Base-by-base conservation (phyloP, 2,329 filamentous ascomycete species). In the Aureobasidium uvarum region DNA sequence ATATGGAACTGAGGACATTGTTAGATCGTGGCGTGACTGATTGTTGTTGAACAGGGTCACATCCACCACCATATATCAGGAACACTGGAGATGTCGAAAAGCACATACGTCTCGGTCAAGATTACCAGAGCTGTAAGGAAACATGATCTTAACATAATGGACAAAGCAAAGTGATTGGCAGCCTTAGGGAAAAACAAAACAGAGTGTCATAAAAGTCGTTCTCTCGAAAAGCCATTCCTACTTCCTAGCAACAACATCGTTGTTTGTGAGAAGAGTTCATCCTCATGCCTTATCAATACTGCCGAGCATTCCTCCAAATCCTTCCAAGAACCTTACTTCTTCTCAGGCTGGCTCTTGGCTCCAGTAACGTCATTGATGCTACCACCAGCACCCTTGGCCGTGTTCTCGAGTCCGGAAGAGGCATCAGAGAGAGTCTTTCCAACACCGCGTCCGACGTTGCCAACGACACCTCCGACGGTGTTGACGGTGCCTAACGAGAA, bases 401-500 rank as follows among this genome's bases (percentile, higher is more conserved):
- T 66, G 28, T 58, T 63, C 59, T 66, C 58, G 25, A 66, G 18
- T 10, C 65, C 65, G 16, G 39, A 33, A 18, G 46, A 56, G 16
- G 58, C 65, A 51, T 63, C 65, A 25, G n/a, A 23, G 3, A 66
- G 23, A 5, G 65, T 63, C 28, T 66, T 62, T 20, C 65, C 65
- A 8, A 66, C 56, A 18, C 65, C 65, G 11, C 65, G 46, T 28
- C 58, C 65, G 11, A 66, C 65, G 31, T 56, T 66, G n/a, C 65
- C 65, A 10, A 66, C 65, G 14, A 62, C 59, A n/a, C 65, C 58
- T 45, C 65, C 65, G 20, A 55, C 65, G 13, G 65, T 66, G 20
- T 48, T 48, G 50, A 66, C 58, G 11, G 58, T 63, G 41, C 65
- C 65, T 58, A 5, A 18, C 3, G 1, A 39, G 5, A 5, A 41